A percentile compares a stretch with the other conserved stretches of the same genome.
Evolutionary conservation across 352 stramenopile genomes (phyloP).

Genomic region (Phytophthora cryptogea): DNA sequence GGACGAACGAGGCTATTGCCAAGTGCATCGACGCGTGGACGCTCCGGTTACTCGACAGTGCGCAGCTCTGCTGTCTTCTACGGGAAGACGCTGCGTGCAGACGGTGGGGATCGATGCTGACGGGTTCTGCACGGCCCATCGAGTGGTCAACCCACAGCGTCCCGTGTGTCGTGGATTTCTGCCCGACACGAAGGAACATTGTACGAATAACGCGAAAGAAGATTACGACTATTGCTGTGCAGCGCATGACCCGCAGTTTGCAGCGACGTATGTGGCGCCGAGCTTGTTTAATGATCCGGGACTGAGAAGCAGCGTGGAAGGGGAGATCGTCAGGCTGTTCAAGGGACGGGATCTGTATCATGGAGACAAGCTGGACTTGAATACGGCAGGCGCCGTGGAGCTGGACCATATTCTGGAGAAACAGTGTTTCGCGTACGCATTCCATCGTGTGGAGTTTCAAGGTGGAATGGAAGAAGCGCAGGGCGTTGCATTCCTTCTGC

Average conservation of each 20-base stretch:
- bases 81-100: slow-evolving; percentile 22
- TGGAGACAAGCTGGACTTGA: slow-evolving; percentile 36
- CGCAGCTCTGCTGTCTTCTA: not conserved
- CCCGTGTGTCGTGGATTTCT: slow-evolving; percentile 26
- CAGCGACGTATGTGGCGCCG: slow-evolving; percentile 30
- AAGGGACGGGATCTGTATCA: slow-evolving; percentile 44
- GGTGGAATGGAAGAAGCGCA: slow-evolving; percentile 21
- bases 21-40: slow-evolving; percentile 25
- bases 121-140: slow-evolving; percentile 36
- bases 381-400: slow-evolving; percentile 29
- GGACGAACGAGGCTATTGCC: slow-evolving; percentile 34
- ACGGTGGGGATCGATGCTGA: slow-evolving; percentile 32
- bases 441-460: slow-evolving; percentile 29
- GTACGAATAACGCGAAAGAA: slow-evolving; percentile 31
- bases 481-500: slow-evolving; percentile 29
- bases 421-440: slow-evolving; percentile 49
- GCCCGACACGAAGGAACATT: slow-evolving; percentile 8
- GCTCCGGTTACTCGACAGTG: slow-evolving; percentile 13
- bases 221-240: slow-evolving; percentile 46
- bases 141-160: slow-evolving; percentile 4
- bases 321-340: slow-evolving; percentile 30
- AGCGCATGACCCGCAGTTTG: slow-evolving; percentile 33
- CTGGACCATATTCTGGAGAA: slow-evolving; percentile 56
- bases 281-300: slow-evolving; percentile 37
- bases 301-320: slow-evolving; percentile 29